Evolutionary conservation across 2,329 filamentous ascomycete genomes (phyloP), one percentile per base, ranked within the genome.

Genomic region (Raffaelea albimanens): DNA sequence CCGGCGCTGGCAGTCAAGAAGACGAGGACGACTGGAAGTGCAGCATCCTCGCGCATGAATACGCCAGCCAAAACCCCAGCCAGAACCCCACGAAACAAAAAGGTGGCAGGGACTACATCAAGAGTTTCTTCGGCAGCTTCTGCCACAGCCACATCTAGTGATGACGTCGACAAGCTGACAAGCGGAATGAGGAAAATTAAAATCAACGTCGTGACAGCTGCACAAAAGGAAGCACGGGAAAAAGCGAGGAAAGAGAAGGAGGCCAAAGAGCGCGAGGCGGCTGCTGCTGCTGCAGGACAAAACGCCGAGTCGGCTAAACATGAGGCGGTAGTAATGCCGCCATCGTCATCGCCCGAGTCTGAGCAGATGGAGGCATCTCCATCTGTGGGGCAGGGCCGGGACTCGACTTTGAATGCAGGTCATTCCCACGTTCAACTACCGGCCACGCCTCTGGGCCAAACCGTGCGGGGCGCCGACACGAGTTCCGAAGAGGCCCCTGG

Each of bases 111-210:
- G 29, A 43, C 46, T 14, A 41, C 45, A 5, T 14, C 47, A 7
- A 33, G 43, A 9, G 14, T 45, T 2, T 40, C 45, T 7, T 25
- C 58, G 5, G 52, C 53, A 11, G 42, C 59, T 7, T 57, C 55
- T 4, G 38, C 50, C n/a, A 41, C 55, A 11, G 33, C 49, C 5
- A 53, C 52, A 14, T 43, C 58, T 8, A 57, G 55, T 3, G 64
- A 69, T 43, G 72, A 72, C 43, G 58, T 83, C 33, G 75, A 81
- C 46, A 71, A 64, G 44, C 67, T 83, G 51, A 75, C 77, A 0
- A 68, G 66, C 33, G 73, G 75, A 2, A 75, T 82, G 71, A 80
- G 76, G 59, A 80, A 75, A 59, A 76, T 83, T 49, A 80, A 75
- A 58, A 78, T 83, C 55, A 81, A 75, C 45, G 59, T 82, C 21